phyloP scores from a whole-genome alignment of 2,329 filamentous ascomycete species.

The Fusarium paranaense region DNA sequence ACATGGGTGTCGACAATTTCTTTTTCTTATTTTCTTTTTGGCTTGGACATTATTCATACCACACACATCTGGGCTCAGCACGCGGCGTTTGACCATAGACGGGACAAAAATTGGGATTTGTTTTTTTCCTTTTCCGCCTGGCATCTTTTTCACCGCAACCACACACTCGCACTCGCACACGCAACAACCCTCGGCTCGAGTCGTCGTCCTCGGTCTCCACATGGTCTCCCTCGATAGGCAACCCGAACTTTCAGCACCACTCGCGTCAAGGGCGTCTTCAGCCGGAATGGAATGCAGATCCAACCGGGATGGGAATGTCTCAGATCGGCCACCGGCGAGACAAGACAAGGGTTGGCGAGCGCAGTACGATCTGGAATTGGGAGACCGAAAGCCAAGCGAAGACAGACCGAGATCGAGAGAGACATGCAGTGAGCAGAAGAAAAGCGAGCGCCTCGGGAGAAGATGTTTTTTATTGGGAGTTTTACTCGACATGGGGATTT shows the following conservation, averaged over 20 bases:
- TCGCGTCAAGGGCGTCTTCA: constrained; percentile 37
- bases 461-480: constrained; percentile 22
- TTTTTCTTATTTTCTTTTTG: constrained; percentile 25
- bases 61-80: constrained; percentile 31
- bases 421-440: constrained; percentile 1
- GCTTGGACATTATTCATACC: constrained; percentile 22
- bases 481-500: constrained; percentile 31
- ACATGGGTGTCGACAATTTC: constrained; percentile 18
- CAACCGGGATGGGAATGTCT: constrained; percentile 47
- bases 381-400: constrained; percentile 18
- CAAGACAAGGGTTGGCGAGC: constrained; percentile 22
- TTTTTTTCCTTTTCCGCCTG: constrained; percentile 26
- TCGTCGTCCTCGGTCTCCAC: constrained; percentile 8
- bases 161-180: constrained; percentile 1
- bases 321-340: constrained; percentile 36
- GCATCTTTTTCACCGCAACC: constrained; percentile 5
- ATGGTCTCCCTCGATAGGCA: constrained; percentile 18
- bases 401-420: constrained; percentile 7
- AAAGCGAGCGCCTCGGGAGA: constrained; percentile 24
- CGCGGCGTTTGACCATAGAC: constrained; percentile 52
- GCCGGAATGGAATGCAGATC: constrained; percentile 46
- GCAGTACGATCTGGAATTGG: constrained; percentile 7
- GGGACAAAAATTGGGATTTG: constrained; percentile 38
- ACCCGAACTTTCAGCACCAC: constrained; percentile 21
- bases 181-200: constrained; percentile 3